These are phyloP conservation scores for Acanthamoeba polyphaga DNA, from an alignment of 208 protist genomes.

Conservation along the genomic window DNA sequence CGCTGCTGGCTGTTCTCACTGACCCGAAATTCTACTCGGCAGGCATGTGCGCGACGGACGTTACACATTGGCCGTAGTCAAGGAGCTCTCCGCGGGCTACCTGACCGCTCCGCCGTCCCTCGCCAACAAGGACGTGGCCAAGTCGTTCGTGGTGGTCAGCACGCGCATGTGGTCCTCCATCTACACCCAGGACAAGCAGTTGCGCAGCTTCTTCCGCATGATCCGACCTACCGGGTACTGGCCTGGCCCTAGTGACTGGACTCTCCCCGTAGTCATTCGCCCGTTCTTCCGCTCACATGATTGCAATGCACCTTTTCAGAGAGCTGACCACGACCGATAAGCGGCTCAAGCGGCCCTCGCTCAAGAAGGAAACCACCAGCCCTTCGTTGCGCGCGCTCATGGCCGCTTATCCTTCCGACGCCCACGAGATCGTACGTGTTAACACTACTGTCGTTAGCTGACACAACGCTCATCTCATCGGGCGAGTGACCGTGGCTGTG, in stretches of 20 bases:
- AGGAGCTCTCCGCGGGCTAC: neutral
- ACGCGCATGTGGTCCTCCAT: neutral
- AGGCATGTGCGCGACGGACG: neutral
- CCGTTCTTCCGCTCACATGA: neutral
- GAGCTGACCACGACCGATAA: neutral
- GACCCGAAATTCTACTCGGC: too few species aligned
- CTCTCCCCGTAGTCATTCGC: neutral
- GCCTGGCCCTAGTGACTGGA: neutral
- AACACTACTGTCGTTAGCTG: neutral
- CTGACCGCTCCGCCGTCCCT: neutral
- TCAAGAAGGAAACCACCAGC: neutral
- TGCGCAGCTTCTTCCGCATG: slow-evolving; percentile 6
- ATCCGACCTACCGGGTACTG: neutral
- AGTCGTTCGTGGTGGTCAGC: neutral
- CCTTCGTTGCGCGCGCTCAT: neutral
- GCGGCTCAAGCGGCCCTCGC: neutral
- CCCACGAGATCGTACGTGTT: neutral
- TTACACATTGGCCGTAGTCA: slow-evolving; percentile 12
- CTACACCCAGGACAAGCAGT: slow-evolving; percentile 25
- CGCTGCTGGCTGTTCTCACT: too few species aligned
- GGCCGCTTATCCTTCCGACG: neutral
- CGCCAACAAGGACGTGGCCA: neutral
- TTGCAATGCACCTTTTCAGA: neutral
- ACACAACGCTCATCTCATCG: too few species aligned
- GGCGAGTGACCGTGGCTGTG: too few species aligned